Conservation (phyloP, 73 alveolate species). For the Blepharisma stoltei region DNA sequence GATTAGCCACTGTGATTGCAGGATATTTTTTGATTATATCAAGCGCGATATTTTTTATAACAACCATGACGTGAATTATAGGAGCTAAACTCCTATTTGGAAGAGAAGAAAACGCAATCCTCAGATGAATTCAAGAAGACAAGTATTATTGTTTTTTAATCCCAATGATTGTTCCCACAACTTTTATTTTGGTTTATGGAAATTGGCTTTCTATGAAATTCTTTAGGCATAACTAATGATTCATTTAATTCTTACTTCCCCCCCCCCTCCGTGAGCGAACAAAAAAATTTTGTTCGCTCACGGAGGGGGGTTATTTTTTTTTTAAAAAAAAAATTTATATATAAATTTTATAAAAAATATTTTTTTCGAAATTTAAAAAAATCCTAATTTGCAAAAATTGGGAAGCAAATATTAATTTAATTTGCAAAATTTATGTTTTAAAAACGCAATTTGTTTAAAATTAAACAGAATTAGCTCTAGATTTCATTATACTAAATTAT, state of each 20-base stretch:
- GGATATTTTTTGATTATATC: neutral
- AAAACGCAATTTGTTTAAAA: too few relatives aligned
- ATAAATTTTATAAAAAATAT: too few relatives aligned
- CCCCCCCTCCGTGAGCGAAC: too few relatives aligned
- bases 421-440: too few relatives aligned
- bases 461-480: too few relatives aligned
- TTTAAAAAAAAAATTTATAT: too few relatives aligned
- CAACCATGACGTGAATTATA: neutral
- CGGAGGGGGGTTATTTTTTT: too few relatives aligned
- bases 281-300: too few relatives aligned
- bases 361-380: too few relatives aligned
- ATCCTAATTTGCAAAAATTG: too few relatives aligned
- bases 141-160: conserved; percentile 54
- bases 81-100: neutral
- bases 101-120: conserved; percentile 33
- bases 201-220: conserved; percentile 70
- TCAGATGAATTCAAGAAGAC: conserved; percentile 51
- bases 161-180: conserved; percentile 39
- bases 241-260: neutral
- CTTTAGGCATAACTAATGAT: conserved; percentile 55
- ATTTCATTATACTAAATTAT: too few relatives aligned
- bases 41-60: neutral
- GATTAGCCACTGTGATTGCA: neutral
- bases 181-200: conserved; percentile 37
- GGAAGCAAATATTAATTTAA: too few relatives aligned